These are phyloP conservation scores for Kodamaea ohmeri DNA, from an alignment of 1,139 yeast genomes.

Conservation along the genomic window DNA sequence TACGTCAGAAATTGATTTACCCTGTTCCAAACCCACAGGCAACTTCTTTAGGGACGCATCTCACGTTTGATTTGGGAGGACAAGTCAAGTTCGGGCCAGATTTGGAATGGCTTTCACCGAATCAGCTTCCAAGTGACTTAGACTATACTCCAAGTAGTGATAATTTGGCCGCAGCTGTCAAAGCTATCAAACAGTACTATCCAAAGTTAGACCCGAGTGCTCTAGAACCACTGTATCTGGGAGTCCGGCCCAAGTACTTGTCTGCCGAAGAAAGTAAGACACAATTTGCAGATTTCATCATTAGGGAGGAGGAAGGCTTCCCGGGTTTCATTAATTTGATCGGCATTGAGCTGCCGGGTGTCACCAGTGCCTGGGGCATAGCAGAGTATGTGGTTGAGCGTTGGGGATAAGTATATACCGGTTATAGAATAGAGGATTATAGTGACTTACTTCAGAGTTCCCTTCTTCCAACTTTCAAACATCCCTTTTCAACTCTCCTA, in stretches of 20 bases:
- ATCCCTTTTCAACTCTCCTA: too few species aligned
- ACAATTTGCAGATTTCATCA: constrained; percentile 68
- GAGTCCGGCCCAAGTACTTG: constrained; percentile 75
- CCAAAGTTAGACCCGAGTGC: constrained; percentile 53
- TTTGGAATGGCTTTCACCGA: constrained; percentile 67
- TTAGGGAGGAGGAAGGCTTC: constrained; percentile 58
- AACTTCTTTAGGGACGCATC: constrained; percentile 80
- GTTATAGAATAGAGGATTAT: not conserved
- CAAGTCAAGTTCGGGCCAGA: constrained; percentile 86
- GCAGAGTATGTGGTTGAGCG: constrained; percentile 63
- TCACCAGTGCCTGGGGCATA: constrained; percentile 78
- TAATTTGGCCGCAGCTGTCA: constrained; percentile 54
- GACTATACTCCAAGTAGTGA: constrained; percentile 48
- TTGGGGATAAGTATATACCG: constrained; percentile 19
- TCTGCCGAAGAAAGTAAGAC: constrained; percentile 39
- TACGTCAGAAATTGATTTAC: constrained; percentile 53
- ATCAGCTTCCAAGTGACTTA: constrained; percentile 28
- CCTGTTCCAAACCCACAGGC: constrained; percentile 77
- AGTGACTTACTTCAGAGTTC: too few species aligned
- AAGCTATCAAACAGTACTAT: constrained; percentile 60
- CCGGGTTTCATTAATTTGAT: constrained; percentile 78
- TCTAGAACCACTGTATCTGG: constrained; percentile 68
- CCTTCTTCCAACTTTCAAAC: too few species aligned
- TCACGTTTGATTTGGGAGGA: constrained; percentile 81
- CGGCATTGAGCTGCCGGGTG: constrained; percentile 89